Conservation (phyloP, 169 alveolate genomes). For the Eimeria falciformis region DNA sequence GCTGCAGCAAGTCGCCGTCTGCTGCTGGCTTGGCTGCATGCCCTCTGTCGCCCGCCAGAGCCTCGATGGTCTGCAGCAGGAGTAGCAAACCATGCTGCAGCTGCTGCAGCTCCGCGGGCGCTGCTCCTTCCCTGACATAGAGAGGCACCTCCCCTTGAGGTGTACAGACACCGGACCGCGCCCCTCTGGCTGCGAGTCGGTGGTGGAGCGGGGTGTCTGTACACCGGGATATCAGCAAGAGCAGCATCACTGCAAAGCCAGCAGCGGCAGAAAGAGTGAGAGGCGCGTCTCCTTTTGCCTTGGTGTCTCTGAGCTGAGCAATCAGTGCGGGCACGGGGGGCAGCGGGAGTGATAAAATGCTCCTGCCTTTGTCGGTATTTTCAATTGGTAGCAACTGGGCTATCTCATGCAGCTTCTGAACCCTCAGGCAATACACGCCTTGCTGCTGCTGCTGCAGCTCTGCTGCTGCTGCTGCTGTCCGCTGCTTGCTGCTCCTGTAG, state of each 20-base stretch:
- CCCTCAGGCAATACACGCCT: conserved; percentile 26
- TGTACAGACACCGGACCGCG: conserved; percentile 57
- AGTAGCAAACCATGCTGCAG: conserved; percentile 50
- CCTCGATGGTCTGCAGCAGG: conserved; percentile 55
- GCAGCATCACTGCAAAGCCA: conserved; percentile 40
- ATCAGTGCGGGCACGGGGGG: background rate
- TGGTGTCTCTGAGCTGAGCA: background rate
- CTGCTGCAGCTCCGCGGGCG: conserved; percentile 41
- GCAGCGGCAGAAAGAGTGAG: conserved; percentile 19
- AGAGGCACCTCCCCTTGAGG: conserved; percentile 48
- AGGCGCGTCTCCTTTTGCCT: background rate
- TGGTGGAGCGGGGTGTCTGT: conserved; percentile 30
- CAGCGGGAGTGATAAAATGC: conserved; percentile 11
- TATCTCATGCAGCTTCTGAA: conserved; percentile 30
- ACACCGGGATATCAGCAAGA: conserved; percentile 31
- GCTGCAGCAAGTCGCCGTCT: conserved; percentile 12
- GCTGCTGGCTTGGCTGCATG: background rate
- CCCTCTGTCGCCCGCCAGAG: conserved; percentile 5
- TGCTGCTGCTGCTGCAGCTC: conserved; percentile 63
- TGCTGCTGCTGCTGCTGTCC: conserved; percentile 49
- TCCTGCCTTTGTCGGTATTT: conserved; percentile 21
- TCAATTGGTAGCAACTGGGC: conserved; percentile 48
- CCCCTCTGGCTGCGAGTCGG: conserved; percentile 1
- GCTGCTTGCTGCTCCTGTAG: conserved; percentile 50
- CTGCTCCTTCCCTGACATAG: conserved; percentile 25